Base-by-base conservation (phyloP, 108 stramenopile genomes). In the Cyclostephanos invisitatus region DNA sequence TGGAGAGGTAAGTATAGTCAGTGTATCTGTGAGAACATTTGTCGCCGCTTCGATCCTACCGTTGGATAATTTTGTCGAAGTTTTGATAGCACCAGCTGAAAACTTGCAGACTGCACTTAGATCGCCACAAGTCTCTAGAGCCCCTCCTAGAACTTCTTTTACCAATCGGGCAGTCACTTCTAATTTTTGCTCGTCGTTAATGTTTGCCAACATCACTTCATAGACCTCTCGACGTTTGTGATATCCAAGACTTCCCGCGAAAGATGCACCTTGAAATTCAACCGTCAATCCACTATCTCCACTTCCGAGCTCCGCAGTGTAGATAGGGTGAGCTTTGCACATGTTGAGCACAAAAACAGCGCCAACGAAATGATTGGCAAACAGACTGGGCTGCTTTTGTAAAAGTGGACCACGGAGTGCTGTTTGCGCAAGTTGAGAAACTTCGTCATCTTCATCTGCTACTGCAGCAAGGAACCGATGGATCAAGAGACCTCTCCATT, bases 141-240 rank as follows among this genome's bases (percentile, higher is more conserved):
- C 92, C 22, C 85, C 86, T 12, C 86, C 91, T 35, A 98, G 75
- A 17, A 96, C 81, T 49, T 96, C 96, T 54, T 96, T 91, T 4
- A 91, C 88, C 29, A 98, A 71, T 21, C 95, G 83, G 9, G 89
- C 95, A 10, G 92, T 94, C 1, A 96, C 89, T 49, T 84, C 87
- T 38, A 98, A 83, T 74, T 95, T 96, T 61, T 96, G 93, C 82
- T 96, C 96, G 69, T 95, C 96, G 22, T 75, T 80, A 80, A 98
- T 78, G 74, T 91, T 85, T 17, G 80, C 73, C 15, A 97, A 69
- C 83, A 98, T 86, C 56, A 94, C 82, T 8, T 85, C 68, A 70
- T 96, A 98, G 67, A 97, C 89, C 27, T 73, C 73, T 69, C 77
- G 77, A 28, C 95, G 88, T 35, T 80, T 64, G 28, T 68, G 63